A percentile compares a stretch with the other conserved stretches of the same genome.
Conservation (phyloP, 768 basidiomycete genomes). For the Kwoniella dejecticola region DNA sequence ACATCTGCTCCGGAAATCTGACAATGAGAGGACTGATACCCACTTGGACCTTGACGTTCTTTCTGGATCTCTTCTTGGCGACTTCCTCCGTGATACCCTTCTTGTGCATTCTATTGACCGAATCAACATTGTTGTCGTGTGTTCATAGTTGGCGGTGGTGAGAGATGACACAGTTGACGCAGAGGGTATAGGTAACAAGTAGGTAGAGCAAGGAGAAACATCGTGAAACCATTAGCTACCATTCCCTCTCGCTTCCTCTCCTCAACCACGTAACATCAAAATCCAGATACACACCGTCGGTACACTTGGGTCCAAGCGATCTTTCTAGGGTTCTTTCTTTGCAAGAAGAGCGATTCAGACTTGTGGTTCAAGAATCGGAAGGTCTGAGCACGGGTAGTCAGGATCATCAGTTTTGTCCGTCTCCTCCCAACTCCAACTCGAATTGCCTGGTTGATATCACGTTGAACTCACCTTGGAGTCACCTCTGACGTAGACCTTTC, state of each 20-base stretch:
- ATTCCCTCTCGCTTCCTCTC: neutral
- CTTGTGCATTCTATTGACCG: constrained; percentile 85
- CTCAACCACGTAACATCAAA: neutral
- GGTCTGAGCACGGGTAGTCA: constrained; percentile 61
- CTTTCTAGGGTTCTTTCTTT: constrained; percentile 99
- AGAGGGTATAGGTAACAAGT: neutral
- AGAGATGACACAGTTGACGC: neutral
- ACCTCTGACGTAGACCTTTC: constrained; percentile 90
- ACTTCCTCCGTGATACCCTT: constrained; percentile 99
- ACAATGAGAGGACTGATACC: too few species aligned
- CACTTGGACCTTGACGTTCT: constrained; percentile 81
- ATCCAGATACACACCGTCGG: constrained; percentile 42
- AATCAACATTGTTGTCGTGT: constrained; percentile 58
- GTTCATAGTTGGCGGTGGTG: neutral
- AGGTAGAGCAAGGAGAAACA: constrained; percentile 56
- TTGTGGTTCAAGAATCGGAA: constrained; percentile 95
- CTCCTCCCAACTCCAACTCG: too few species aligned
- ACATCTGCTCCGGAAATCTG: too few species aligned
- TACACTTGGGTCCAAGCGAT: constrained; percentile 83
- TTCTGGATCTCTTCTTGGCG: constrained; percentile 96
- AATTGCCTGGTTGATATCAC: too few species aligned
- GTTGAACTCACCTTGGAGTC: constrained; percentile 85
- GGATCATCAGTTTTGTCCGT: neutral
- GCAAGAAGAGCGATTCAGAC: constrained; percentile 93
- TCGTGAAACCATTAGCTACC: neutral